phyloP scores from a whole-genome alignment of 768 basidiomycete species.

The Suillus spraguei region DNA sequence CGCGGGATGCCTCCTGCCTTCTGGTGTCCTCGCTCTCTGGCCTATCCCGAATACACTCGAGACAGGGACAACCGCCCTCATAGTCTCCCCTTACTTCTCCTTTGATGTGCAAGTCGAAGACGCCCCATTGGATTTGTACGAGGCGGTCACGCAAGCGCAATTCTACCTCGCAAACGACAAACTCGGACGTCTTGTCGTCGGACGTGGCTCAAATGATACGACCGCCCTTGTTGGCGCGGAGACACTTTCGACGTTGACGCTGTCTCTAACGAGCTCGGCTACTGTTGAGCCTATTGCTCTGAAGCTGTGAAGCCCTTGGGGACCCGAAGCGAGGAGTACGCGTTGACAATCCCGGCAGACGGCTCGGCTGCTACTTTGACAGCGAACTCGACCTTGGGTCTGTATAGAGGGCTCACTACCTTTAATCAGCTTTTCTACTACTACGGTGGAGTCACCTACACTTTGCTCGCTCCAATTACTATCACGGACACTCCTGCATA shows the following conservation, averaged over 20 bases:
- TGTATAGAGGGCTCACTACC: slow-evolving; percentile 56
- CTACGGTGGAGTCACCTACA: slow-evolving; percentile 36
- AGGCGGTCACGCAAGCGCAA: slow-evolving; percentile 35
- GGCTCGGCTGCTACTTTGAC: slow-evolving; percentile 39
- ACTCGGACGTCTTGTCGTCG: slow-evolving; percentile 43
- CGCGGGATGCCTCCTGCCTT: slow-evolving; percentile 8
- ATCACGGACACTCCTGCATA: slow-evolving; percentile 53
- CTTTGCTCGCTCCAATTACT: slow-evolving; percentile 39
- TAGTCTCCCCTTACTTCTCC: slow-evolving; percentile 27
- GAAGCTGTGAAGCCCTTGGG: slow-evolving; percentile 39
- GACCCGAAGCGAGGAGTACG: slow-evolving; percentile 47
- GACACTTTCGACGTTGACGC: slow-evolving; percentile 27
- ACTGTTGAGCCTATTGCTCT: slow-evolving; percentile 33
- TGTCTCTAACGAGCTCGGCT: slow-evolving; percentile 26
- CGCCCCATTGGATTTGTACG: slow-evolving; percentile 36
- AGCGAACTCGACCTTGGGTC: slow-evolving; percentile 50
- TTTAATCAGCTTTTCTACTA: slow-evolving; percentile 58
- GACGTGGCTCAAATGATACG: slow-evolving; percentile 38
- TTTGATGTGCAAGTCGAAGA: slow-evolving; percentile 28
- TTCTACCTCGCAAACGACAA: slow-evolving; percentile 38
- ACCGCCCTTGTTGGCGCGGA: slow-evolving; percentile 28
- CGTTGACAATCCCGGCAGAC: slow-evolving; percentile 39
- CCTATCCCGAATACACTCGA: slow-evolving; percentile 31
- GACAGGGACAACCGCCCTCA: slow-evolving; percentile 31
- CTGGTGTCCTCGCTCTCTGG: slow-evolving; percentile 29